Evolutionary conservation across 2,329 filamentous ascomycete species (phyloP), one percentile per base, ranked within the genome.

Genomic region (Pseudogymnoascus sp.): DNA sequence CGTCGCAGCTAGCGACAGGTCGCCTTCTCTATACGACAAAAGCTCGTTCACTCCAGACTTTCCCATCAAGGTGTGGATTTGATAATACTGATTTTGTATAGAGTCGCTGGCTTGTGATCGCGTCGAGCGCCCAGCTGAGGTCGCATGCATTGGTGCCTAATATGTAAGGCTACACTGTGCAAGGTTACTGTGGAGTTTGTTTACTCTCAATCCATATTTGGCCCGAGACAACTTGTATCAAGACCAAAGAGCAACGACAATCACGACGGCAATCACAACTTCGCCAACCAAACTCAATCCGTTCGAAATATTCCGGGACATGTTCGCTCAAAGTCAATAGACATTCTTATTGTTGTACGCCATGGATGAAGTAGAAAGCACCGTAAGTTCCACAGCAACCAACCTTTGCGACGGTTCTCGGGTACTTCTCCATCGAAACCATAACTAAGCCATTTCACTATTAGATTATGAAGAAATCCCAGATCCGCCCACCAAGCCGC

Each of bases 391-490:
- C 19, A 61, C 16, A 46, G 16, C 43, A 63, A n/a, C 24, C 59
- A 24, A 14, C 31, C 43, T 28, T 24, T 26, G 50, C 40, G 50
- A 35, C 16, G 22, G 33, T 19, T 28, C 53, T 12, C 50, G 33
- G 46, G 50, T 56, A 56, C 50, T 35, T 37, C n/a, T 19, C 14
- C 26, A 33, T 35, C 16, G 19, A 60, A 60, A 14, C 19, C 8
- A 62, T 56, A 50, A 46, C 61, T 63, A 59, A 63, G n/a, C 16
- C 50, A 46, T 38, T 37, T 31, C 35, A 24, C 19, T 16, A 38
- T n/a, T 60, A 72, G 70, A 67, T 65, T 64, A 67, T 67, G 64
- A 70, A 68, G 60, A 63, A 60, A 60, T 73, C 72, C 16, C 69
- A 71, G 61, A 33, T 70, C 19, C 70, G 65, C 31, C 69, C 63